Base-by-base conservation (phyloP, 805 yeast species). In the Candida chauliodis region DNA sequence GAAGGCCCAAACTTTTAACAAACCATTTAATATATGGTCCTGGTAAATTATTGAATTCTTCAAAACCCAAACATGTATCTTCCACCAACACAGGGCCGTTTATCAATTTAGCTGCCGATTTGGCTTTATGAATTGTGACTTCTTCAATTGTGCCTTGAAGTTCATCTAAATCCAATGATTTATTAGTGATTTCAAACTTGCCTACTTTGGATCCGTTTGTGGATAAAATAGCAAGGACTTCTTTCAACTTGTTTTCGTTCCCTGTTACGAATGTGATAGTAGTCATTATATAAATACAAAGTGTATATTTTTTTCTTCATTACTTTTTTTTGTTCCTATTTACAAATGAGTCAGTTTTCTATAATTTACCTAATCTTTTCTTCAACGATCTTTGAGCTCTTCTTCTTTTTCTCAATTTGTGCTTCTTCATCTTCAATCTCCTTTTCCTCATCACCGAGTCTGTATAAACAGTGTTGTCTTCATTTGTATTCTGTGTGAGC, bases 11-110 rank as follows among this genome's bases (percentile, higher is more conserved):
- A 10, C 76, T 62, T 45, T 79, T 68, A 31, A 87, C 73, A 61
- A 93, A 93, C 99, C 99, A 91, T 61, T 91, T 91, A 61, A 76
- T 75, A 47, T 88, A 87, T 1, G 98, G 98, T 17, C 99, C 99
- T 3, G 99, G 99, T 35, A 93, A 73, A 45, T 73, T 70, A 37
- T 84, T 80, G 54, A 83, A 71, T 2, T 95, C 96, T 35, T 75
- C 75, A 60, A 84, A 93, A 3, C 84, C 86, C 27, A 93, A 73
- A 36, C 95, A 90, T 0, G 99, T 93, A 53, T 93, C 99, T 56
- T 93, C 99, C 3, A 90, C 96, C 41, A 93, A 70, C 0, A 88
- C 97, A 0, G 98, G 91, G 0, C 95, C 93, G 2, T 69, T 56
- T 3, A 80, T 58, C 7, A 76, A 55, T 9, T 59, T 53, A 5